Base-by-base conservation (phyloP, 2,329 filamentous ascomycete species). In the Trichoderma asperellum region DNA sequence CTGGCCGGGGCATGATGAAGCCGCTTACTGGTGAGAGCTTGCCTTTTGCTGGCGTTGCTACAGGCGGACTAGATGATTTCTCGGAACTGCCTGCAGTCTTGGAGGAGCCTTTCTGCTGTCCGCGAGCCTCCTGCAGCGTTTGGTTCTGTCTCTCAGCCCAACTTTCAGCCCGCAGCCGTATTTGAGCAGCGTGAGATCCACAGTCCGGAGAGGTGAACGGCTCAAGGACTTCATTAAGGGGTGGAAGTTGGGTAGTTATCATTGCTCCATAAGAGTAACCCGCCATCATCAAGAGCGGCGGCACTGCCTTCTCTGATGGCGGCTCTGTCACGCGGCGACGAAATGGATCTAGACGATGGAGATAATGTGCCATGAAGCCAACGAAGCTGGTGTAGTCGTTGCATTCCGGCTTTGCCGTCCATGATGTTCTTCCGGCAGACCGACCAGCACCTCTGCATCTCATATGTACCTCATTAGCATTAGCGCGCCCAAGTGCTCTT, bases 261-360 rank as follows among this genome's bases (percentile, higher is more conserved):
- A 97, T 86, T 5, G 93, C 92, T 55, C 96, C 96, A 78, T 97
- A 97, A 0, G 94, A 97, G 78, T 97, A 97, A 14, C 94, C 94
- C 2, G 87, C 91, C 7, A 96, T 83, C 5, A 97, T 75, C 2
- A 89, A 76, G 59, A 83, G 68, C 2, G 79, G 80, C 27, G 18
- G 34, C 11, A 43, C 40, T 1, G 40, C 7, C 40, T 43, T 43
- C 18, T 58, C 56, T 5, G 64, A 14, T 35, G 29, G 29, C 8
- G n/a, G 14, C 27, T 68, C 64, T 5, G 58, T 10, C 27, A 29
- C 5, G 24, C 37, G 12, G 64, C 65, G 27, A 69, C 34, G 2
- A 69, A 67, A 2, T 63, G 62, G 53, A 72, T 85, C 80, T 69
- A 93, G 81, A 67, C 83, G 81, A 71, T 90, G 86, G 52, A 93